Evolutionary conservation across 2,329 filamentous ascomycete species (phyloP).

Genomic region (Chaetothyriales sp.): DNA sequence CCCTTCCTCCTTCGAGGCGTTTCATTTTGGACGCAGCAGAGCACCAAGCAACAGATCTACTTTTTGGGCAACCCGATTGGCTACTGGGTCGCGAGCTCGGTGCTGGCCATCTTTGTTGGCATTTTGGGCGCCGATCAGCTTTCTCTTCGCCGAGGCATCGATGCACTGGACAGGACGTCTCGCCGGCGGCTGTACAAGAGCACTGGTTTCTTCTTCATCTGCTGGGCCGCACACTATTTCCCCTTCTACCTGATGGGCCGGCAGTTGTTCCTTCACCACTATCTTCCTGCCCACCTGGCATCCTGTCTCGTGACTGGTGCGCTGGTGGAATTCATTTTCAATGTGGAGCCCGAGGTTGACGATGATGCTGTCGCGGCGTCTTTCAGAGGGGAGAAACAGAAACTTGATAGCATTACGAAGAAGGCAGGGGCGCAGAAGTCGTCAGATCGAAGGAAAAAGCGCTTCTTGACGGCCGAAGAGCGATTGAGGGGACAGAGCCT

Average conservation of each 20-base stretch:
- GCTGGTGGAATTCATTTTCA: constrained; percentile 91
- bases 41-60: constrained; percentile 93
- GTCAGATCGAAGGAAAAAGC: constrained; percentile 26
- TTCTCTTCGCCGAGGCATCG: constrained; percentile 79
- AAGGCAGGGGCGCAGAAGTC: constrained; percentile 15
- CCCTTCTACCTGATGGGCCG: constrained; percentile 97
- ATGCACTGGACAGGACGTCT: constrained; percentile 81
- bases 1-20: constrained; percentile 93
- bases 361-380: constrained; percentile 22
- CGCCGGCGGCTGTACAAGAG: constrained; percentile 94
- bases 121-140: constrained; percentile 88
- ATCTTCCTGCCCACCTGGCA: constrained; percentile 85
- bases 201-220: constrained; percentile 96
- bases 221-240: constrained; percentile 94
- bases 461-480: constrained; percentile 65
- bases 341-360: constrained; percentile 57
- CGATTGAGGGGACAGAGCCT: constrained; percentile 68
- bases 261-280: constrained; percentile 95
- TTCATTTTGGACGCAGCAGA: constrained; percentile 97
- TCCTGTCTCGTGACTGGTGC: constrained; percentile 82
- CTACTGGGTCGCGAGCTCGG: constrained; percentile 90
- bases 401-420: constrained; percentile 27
- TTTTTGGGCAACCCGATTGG: constrained; percentile 94
- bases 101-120: constrained; percentile 84
- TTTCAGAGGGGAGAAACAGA: constrained; percentile 5